These are phyloP conservation scores for Bondarzewia mesenterica DNA, from an alignment of 1,284 basidiomycete genomes.

Conservation along the genomic window DNA sequence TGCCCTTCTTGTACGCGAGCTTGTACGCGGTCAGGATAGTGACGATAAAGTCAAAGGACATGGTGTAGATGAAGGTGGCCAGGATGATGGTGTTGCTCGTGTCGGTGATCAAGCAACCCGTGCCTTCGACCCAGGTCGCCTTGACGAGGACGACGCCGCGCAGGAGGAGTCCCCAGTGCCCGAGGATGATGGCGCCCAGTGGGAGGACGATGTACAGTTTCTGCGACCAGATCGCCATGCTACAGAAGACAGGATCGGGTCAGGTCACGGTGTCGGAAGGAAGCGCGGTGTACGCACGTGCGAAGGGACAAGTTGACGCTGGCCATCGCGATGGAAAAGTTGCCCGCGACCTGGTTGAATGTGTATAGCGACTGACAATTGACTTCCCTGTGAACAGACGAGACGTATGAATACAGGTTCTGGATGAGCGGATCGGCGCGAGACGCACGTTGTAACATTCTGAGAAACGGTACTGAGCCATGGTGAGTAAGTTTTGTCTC, in stretches of 20 bases:
- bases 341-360: constrained; percentile 59
- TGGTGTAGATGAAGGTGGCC: constrained; percentile 12
- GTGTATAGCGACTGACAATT: constrained; percentile 66
- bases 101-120: constrained; percentile 16
- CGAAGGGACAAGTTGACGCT: constrained; percentile 74
- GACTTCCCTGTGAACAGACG: constrained; percentile 34
- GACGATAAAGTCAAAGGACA: constrained; percentile 21
- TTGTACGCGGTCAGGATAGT: constrained; percentile 32
- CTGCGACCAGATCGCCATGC: constrained; percentile 67
- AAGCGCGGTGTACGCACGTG: constrained; percentile 38
- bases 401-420: background rate
- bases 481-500: too few relatives aligned
- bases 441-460: background rate
- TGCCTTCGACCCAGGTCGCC: constrained; percentile 10
- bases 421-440: background rate
- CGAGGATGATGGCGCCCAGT: constrained; percentile 53
- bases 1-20: constrained; percentile 32
- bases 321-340: constrained; percentile 63
- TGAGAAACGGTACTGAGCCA: background rate
- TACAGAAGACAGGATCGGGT: constrained; percentile 19
- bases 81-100: constrained; percentile 18
- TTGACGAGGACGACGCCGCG: constrained; percentile 38
- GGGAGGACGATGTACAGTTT: constrained; percentile 46
- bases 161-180: constrained; percentile 67
- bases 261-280: constrained; percentile 2